Conservation (phyloP, 192 early-diverging fungal species). For the Podila minutissima region DNA sequence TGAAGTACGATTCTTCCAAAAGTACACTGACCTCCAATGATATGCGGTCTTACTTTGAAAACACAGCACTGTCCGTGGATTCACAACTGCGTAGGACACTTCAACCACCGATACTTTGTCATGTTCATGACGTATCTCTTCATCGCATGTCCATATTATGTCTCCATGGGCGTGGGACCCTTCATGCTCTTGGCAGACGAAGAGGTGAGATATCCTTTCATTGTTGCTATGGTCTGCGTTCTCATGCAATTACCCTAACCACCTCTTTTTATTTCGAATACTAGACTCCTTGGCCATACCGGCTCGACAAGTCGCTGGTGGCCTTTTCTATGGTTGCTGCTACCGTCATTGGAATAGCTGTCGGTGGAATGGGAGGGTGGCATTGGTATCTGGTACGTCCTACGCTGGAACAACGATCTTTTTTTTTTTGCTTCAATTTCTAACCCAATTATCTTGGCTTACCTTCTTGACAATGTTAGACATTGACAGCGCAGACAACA, state of each 20-base stretch:
- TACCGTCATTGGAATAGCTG: slow-evolving; percentile 3
- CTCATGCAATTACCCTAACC: not conserved
- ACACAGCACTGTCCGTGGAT: slow-evolving; percentile 77
- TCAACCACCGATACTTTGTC: slow-evolving; percentile 79
- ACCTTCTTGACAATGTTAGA: slow-evolving; percentile 23
- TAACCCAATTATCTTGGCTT: not conserved
- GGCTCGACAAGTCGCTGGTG: slow-evolving; percentile 1
- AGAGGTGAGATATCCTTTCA: slow-evolving; percentile 26
- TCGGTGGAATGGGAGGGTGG: slow-evolving; percentile 58
- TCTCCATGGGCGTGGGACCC: slow-evolving; percentile 50
- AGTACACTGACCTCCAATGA: not conserved
- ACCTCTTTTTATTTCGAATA: not conserved
- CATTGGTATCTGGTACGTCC: slow-evolving; percentile 63
- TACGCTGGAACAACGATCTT: no score
- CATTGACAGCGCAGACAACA: slow-evolving; percentile 63
- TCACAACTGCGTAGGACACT: slow-evolving; percentile 79
- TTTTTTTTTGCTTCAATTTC: not conserved
- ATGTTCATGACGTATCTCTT: slow-evolving; percentile 70
- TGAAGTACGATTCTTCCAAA: no score
- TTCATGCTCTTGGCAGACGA: slow-evolving; percentile 49
- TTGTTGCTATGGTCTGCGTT: not conserved
- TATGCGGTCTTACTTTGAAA: not conserved
- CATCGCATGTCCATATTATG: slow-evolving; percentile 52
- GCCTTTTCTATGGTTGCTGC: slow-evolving; percentile 19
- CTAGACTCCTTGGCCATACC: slow-evolving; percentile 18